Evolutionary conservation across 2,329 filamentous ascomycete genomes (phyloP), one percentile per base, ranked within the genome.

Genomic region (Claviceps sp.): DNA sequence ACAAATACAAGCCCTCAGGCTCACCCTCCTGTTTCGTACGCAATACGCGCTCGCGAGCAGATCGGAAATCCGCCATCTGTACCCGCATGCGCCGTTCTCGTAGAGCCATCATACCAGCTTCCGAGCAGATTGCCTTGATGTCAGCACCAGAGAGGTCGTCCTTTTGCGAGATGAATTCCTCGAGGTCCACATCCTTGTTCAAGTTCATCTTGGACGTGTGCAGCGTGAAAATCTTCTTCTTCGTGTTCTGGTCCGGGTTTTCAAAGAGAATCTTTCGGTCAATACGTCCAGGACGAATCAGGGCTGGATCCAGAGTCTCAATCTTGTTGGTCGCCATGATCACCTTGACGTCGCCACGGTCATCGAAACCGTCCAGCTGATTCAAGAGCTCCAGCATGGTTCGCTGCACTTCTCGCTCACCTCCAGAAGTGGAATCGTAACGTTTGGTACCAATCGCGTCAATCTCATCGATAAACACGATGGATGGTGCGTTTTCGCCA

Each of bases 281-380:
- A 68, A 98, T 98, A 78, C 93, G 90, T 57, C 93, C 93, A 45
- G 93, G 93, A 59, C 93, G 85, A 65, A 98, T 98, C 60, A 98
- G 77, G 17, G 93, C 93, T 51, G 93, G 93, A 64, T 98, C 94
- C 29, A 98, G 78, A 4, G 88, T 95, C 60, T 98, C 94, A 60
- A 98, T 98, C 80, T 98, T 98, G 82, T 98, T 98, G 59, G 93
- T 98, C 13, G 93, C 94, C 90, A 98, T 97, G 68, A 98, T 91
- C 55, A 98, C 93, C 76, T 98, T 98, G 70, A 98, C 91, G 66
- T 98, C 93, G 60, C 93, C 94, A 55, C 93, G 87, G 69, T 98
- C 94, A 65, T 98, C 93, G 71, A 98, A 98, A 62, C 93, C 93
- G 66, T 98, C 93, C 8, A 98, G 83, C 73, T 98, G 93, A 71